A percentile compares a stretch with the other conserved stretches of the same genome.
Conservation (phyloP, 441 rosid genomes). For the Pelargonium fulgidum region DNA sequence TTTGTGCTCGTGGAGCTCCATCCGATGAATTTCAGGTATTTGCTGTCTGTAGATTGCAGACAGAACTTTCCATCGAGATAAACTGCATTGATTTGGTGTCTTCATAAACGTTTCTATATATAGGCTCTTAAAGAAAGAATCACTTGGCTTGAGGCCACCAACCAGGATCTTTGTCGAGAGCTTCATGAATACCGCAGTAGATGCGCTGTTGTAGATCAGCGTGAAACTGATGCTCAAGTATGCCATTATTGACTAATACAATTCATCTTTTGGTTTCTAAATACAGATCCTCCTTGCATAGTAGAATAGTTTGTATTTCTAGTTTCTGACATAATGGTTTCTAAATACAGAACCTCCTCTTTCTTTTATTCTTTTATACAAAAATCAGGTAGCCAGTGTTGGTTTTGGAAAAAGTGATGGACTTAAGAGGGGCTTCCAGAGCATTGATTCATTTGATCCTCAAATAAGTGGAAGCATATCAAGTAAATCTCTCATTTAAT, state of each 20-base stretch:
- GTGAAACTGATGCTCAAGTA: constrained; percentile 44
- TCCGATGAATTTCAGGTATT: constrained; percentile 46
- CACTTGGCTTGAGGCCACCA: constrained; percentile 50
- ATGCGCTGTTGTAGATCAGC: constrained; percentile 34
- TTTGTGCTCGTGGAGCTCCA: constrained; percentile 42
- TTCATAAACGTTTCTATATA: constrained; percentile 8
- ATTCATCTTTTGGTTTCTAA: constrained; percentile 8
- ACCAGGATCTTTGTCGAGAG: constrained; percentile 51
- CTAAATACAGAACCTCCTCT: neutral
- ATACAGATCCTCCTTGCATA: constrained; percentile 1
- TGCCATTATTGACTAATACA: constrained; percentile 10
- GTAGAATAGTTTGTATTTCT: neutral
- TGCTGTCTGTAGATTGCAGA: constrained; percentile 11
- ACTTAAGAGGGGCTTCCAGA: constrained; percentile 57
- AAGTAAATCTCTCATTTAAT: constrained; percentile 27
- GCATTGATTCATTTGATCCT: constrained; percentile 47
- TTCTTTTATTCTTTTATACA: constrained; percentile 7
- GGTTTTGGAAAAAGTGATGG: constrained; percentile 39
- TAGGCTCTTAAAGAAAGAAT: constrained; percentile 55
- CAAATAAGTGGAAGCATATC: constrained; percentile 47
- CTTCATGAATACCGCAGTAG: constrained; percentile 52
- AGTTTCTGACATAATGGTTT: neutral
- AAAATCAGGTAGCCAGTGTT: constrained; percentile 35
- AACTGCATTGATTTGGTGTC: constrained; percentile 7
- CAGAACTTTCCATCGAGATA: constrained; percentile 5